Conservation (phyloP, 331 rosid genomes). For the Rosa hybrid region DNA sequence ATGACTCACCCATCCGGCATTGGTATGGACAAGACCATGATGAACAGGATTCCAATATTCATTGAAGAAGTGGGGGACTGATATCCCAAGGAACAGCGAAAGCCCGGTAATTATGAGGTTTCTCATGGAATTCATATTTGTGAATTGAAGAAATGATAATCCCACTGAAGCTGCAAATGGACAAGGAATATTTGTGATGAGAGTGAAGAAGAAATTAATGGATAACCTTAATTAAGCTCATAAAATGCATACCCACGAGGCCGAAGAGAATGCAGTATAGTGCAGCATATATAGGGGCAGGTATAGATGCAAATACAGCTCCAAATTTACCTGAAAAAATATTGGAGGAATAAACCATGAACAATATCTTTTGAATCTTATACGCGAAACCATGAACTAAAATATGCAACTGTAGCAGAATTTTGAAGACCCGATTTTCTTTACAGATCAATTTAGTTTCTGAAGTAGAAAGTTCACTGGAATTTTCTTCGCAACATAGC, state of each 20-base stretch:
- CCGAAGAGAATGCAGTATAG: constrained; percentile 85
- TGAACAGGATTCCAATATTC: constrained; percentile 56
- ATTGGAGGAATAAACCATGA: constrained; percentile 12
- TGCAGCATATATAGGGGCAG: constrained; percentile 84
- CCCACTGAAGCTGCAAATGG: constrained; percentile 80
- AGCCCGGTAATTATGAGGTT: constrained; percentile 85
- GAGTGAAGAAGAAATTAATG: constrained; percentile 8
- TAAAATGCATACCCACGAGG: constrained; percentile 66
- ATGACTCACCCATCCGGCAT: constrained; percentile 86
- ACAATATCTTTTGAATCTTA: background rate
- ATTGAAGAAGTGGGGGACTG: constrained; percentile 80
- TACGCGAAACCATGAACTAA: background rate
- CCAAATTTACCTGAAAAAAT: constrained; percentile 84
- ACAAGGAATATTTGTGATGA: constrained; percentile 11
- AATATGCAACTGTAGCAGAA: background rate
- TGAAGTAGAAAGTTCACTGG: background rate
- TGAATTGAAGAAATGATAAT: constrained; percentile 89
- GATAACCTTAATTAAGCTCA: constrained; percentile 17
- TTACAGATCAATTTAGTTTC: background rate
- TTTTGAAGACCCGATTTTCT: background rate
- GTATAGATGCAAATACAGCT: constrained; percentile 96
- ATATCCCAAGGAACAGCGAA: constrained; percentile 85
- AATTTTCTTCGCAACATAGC: background rate
- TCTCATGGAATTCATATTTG: constrained; percentile 96
- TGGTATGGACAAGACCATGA: constrained; percentile 78